phyloP scores from a whole-genome alignment of 2,329 filamentous ascomycete genomes.

The Sclerotinia spermophila region DNA sequence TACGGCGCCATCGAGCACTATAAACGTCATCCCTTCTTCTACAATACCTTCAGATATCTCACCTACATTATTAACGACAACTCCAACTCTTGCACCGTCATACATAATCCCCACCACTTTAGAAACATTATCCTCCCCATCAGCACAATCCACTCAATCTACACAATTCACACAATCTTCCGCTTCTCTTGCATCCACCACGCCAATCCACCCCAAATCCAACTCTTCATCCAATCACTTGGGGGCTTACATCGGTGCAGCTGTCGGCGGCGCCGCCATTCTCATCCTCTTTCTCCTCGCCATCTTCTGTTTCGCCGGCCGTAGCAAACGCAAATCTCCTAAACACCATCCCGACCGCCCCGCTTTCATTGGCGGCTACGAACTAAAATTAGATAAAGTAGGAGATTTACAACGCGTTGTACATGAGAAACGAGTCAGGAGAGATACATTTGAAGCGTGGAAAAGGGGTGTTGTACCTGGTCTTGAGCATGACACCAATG shows the following conservation, averaged over 20 bases:
- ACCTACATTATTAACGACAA: background rate
- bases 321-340: background rate
- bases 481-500: background rate
- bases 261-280: background rate
- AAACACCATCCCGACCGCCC: constrained; percentile 6
- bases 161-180: background rate
- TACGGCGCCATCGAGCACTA: background rate
- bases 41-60: background rate
- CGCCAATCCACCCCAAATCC: background rate
- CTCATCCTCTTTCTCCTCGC: background rate
- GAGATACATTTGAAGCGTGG: constrained; percentile 10
- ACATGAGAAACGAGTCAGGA: background rate
- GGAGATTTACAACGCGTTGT: constrained; percentile 6
- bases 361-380: constrained; percentile 14
- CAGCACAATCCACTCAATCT: no score
- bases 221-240: background rate
- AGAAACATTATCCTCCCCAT: background rate
- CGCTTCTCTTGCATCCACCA: background rate
- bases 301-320: background rate
- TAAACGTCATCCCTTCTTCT: background rate
- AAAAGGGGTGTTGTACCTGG: constrained; percentile 6
- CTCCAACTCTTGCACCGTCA: background rate
- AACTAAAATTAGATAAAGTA: constrained; percentile 3
- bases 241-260: background rate
- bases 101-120: background rate